Percentiles rank a stretch among this genome's conserved stretches.
Conservation (phyloP, 2,329 filamentous ascomycete genomes). For the Xylariaceae sp. region DNA sequence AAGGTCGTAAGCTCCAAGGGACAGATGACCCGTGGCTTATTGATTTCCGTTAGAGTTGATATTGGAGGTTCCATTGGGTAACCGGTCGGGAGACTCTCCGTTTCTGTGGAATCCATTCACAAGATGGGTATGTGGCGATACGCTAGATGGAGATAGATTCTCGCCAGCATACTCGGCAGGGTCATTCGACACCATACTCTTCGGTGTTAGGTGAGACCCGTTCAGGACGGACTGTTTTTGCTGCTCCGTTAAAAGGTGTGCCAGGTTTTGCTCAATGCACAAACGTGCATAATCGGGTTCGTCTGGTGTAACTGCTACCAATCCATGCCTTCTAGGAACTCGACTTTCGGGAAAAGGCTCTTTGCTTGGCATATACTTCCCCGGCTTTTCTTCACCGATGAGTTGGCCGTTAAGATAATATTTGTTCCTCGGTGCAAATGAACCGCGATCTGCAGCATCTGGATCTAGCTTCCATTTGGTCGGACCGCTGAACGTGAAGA, state of each 20-base stretch:
- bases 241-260: constrained; percentile 56
- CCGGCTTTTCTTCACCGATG: constrained; percentile 57
- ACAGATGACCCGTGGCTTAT: constrained; percentile 13
- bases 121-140: constrained; percentile 29
- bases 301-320: constrained; percentile 58
- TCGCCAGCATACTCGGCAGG: constrained; percentile 31
- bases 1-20: background rate
- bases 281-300: constrained; percentile 63
- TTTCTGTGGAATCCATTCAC: constrained; percentile 36
- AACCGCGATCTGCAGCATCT: constrained; percentile 55
- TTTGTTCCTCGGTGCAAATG: constrained; percentile 62
- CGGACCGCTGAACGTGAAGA: constrained; percentile 48
- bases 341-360: constrained; percentile 61
- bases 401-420: constrained; percentile 64
- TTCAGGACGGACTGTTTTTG: constrained; percentile 53
- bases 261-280: constrained; percentile 63
- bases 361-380: constrained; percentile 54
- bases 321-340: constrained; percentile 59
- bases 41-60: constrained; percentile 21
- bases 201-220: constrained; percentile 55
- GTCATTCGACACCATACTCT: constrained; percentile 45
- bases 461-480: constrained; percentile 67
- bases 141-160: constrained; percentile 33
- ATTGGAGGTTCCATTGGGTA: constrained; percentile 32
- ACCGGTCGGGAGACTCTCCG: constrained; percentile 30